phyloP scores from a whole-genome alignment of 306 rosid genomes.

The Cotoneaster glaucophyllus region DNA sequence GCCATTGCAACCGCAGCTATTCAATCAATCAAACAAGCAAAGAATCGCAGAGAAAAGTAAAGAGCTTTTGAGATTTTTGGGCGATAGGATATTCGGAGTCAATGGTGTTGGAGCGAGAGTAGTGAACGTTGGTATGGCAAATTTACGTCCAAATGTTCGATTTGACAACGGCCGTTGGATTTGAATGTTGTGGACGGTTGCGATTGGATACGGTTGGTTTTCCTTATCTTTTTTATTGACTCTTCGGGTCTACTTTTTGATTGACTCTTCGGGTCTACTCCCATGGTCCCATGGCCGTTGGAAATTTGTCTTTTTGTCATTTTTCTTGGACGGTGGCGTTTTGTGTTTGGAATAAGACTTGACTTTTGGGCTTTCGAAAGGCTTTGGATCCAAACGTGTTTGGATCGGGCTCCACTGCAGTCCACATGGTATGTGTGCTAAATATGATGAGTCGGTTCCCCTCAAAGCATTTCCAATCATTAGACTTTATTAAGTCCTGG shows the following conservation, averaged over 20 bases:
- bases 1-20: slow-evolving; percentile 31
- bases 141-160: background rate
- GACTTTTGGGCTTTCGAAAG: background rate
- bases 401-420: too few species aligned
- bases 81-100: background rate
- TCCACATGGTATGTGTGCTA: background rate
- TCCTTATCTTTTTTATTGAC: too few species aligned
- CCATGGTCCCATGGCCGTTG: background rate
- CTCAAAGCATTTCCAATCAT: too few species aligned
- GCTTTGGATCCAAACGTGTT: too few species aligned
- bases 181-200: background rate
- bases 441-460: background rate
- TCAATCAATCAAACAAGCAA: background rate
- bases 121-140: background rate
- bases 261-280: background rate
- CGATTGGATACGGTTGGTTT: background rate
- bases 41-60: too few species aligned
- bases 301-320: background rate
- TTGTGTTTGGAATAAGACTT: background rate
- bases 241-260: too few species aligned
- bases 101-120: background rate
- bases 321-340: background rate
- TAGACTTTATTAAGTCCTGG: too few species aligned
- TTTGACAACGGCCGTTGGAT: background rate
- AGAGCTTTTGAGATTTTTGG: too few species aligned